A percentile compares a stretch with the other conserved stretches of the same genome.
Conservation (phyloP, 768 basidiomycete species). For the Brasilioporus rufonigricans region DNA sequence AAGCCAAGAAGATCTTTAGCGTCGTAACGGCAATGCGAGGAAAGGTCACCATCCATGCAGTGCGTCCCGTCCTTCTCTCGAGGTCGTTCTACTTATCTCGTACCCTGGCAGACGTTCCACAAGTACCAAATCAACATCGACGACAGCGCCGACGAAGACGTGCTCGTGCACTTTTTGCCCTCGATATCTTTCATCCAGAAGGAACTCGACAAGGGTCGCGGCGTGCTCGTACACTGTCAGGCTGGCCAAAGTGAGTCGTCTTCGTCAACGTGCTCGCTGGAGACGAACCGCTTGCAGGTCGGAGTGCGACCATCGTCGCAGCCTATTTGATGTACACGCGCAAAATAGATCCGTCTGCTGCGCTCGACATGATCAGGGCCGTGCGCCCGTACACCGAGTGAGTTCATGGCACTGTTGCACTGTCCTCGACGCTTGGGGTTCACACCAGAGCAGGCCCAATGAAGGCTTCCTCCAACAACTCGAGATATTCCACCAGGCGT, state of each 20-base stretch:
- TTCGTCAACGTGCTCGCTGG: neutral
- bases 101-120: slow-evolving; percentile 61
- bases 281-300: slow-evolving; percentile 43
- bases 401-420: slow-evolving; percentile 26
- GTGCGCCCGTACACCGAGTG: slow-evolving; percentile 72
- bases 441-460: slow-evolving; percentile 63
- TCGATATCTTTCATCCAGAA: slow-evolving; percentile 82
- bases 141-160: slow-evolving; percentile 72
- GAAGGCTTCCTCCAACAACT: slow-evolving; percentile 79
- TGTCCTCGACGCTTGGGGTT: neutral
- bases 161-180: slow-evolving; percentile 73
- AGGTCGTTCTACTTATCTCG: neutral
- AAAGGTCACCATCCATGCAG: slow-evolving; percentile 62
- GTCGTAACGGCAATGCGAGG: slow-evolving; percentile 74
- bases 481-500: slow-evolving; percentile 71
- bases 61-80: slow-evolving; percentile 22
- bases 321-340: slow-evolving; percentile 85
- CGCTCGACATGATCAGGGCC: slow-evolving; percentile 65
- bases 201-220: slow-evolving; percentile 70
- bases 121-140: slow-evolving; percentile 78
- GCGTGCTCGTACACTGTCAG: slow-evolving; percentile 87
- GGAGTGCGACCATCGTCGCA: slow-evolving; percentile 81
- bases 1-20: slow-evolving; percentile 70
- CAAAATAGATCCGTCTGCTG: slow-evolving; percentile 53
- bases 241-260: slow-evolving; percentile 76